Percentiles rank a stretch among this genome's conserved stretches.
phyloP scores from a whole-genome alignment of 2,329 filamentous ascomycete genomes.

The Colletotrichum falcatum region DNA sequence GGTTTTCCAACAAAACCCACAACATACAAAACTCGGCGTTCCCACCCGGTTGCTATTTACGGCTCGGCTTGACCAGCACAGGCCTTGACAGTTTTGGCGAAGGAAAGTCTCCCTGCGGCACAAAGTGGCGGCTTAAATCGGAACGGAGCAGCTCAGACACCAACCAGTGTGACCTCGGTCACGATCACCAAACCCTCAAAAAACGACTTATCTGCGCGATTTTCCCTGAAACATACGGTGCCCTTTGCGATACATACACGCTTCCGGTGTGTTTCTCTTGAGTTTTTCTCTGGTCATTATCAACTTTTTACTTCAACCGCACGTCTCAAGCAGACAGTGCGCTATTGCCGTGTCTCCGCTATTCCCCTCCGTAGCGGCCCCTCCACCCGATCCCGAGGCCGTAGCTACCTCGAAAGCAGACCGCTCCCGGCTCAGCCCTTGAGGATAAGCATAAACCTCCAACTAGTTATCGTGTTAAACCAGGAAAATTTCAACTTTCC shows the following conservation, averaged over 20 bases:
- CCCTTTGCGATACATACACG: not conserved
- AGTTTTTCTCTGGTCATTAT: not conserved
- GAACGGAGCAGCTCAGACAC: slow-evolving; percentile 38
- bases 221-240: not conserved
- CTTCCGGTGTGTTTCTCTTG: not conserved
- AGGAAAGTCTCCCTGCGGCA: slow-evolving; percentile 19
- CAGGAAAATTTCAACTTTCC: not conserved
- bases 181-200: slow-evolving; percentile 21
- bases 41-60: not conserved
- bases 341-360: slow-evolving; percentile 37
- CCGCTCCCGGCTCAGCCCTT: slow-evolving; percentile 8
- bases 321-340: slow-evolving; percentile 23
- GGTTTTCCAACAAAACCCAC: not conserved
- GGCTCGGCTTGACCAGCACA: slow-evolving; percentile 22
- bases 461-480: not conserved
- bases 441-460: slow-evolving; percentile 4
- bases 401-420: slow-evolving; percentile 31
- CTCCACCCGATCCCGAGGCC: slow-evolving; percentile 38
- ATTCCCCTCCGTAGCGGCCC: slow-evolving; percentile 37
- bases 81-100: slow-evolving; percentile 27
- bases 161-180: slow-evolving; percentile 20
- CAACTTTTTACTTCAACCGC: not conserved
- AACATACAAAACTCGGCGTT: not conserved
- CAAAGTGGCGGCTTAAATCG: slow-evolving; percentile 37
- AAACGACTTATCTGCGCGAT: slow-evolving; percentile 28